These are phyloP conservation scores for Aspergillus incahuasiensis DNA, from an alignment of 495 filamentous ascomycete species.

Conservation along the genomic window DNA sequence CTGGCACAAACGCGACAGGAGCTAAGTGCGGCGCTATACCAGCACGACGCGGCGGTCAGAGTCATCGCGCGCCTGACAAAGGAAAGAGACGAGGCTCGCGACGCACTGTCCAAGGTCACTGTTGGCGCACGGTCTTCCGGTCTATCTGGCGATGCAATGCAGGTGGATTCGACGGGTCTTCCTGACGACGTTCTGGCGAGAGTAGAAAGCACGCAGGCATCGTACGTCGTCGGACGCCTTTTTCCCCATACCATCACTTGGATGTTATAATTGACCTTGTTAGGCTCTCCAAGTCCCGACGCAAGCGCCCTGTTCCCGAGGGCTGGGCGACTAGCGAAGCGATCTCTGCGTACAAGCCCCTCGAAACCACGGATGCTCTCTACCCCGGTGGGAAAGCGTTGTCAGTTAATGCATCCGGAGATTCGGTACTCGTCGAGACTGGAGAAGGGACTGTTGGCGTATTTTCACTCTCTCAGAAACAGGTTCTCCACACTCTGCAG, in stretches of 20 bases:
- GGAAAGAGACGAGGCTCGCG: conserved; percentile 88
- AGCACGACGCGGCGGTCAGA: conserved; percentile 89
- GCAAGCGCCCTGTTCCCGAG: conserved; percentile 81
- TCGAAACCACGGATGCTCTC: conserved; percentile 55
- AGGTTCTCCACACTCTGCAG: conserved; percentile 61
- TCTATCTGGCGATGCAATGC: conserved; percentile 73
- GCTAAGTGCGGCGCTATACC: conserved; percentile 87
- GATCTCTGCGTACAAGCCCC: conserved; percentile 61
- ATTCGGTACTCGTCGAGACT: conserved; percentile 75
- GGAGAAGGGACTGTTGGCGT: conserved; percentile 70
- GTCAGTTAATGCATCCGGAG: conserved; percentile 58
- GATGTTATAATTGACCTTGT: conserved; percentile 12
- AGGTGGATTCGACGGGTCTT: conserved; percentile 71
- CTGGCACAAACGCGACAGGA: conserved; percentile 87
- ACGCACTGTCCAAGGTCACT: conserved; percentile 82
- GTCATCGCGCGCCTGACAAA: conserved; percentile 85
- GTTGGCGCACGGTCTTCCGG: conserved; percentile 55
- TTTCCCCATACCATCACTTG: neutral
- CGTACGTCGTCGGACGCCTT: conserved; percentile 46
- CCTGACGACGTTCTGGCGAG: conserved; percentile 67
- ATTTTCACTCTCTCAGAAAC: conserved; percentile 70
- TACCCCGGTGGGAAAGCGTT: conserved; percentile 63
- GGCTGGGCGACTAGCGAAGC: conserved; percentile 76
- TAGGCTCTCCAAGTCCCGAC: conserved; percentile 77
- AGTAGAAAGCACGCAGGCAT: conserved; percentile 71